Evolutionary conservation across 208 protist genomes (phyloP).

Genomic region (Naegleria fowleri): DNA sequence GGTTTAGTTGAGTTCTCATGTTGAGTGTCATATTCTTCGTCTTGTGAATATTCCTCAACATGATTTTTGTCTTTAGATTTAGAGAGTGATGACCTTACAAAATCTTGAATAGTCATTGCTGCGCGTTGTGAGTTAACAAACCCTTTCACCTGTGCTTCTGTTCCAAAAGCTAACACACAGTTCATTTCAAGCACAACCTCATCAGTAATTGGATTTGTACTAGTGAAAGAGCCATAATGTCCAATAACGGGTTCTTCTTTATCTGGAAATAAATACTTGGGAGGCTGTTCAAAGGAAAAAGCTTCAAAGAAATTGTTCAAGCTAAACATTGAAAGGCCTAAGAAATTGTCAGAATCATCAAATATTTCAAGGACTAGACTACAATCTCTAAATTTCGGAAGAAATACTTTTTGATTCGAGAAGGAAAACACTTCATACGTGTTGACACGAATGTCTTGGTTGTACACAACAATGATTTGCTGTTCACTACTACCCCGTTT

Average conservation of each 20-base stretch:
- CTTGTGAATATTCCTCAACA: background rate
- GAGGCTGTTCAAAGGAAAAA: background rate
- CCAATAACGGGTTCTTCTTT: background rate
- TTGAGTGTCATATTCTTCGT: too few species aligned
- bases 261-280: background rate
- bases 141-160: background rate
- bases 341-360: background rate
- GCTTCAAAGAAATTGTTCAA: background rate
- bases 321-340: background rate
- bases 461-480: background rate
- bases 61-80: background rate
- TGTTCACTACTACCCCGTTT: background rate
- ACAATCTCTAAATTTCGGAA: background rate
- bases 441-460: background rate
- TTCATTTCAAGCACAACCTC: background rate
- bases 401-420: background rate
- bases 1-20: too few species aligned
- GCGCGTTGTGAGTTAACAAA: background rate
- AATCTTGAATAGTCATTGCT: background rate
- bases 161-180: background rate
- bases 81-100: background rate
- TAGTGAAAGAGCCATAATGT: background rate
- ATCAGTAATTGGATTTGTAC: background rate
- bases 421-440: constrained; percentile 1
- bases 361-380: background rate